Conservation (phyloP, 805 yeast genomes). For the Candida oleophila region DNA sequence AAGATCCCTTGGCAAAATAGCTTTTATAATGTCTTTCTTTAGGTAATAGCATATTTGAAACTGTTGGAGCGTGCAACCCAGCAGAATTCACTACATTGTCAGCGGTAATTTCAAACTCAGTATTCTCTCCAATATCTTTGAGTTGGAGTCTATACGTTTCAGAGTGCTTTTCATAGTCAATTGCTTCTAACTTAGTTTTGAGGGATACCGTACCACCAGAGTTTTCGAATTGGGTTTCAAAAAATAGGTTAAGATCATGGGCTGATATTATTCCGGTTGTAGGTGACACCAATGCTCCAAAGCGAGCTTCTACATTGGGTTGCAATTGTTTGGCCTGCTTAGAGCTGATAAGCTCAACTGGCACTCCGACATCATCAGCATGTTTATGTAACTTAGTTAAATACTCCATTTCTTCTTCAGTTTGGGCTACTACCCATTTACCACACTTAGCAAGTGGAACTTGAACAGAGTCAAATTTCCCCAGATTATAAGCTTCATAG, state of each 20-base stretch:
- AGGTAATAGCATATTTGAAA: conserved; percentile 72
- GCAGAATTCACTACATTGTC: conserved; percentile 73
- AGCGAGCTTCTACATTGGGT: conserved; percentile 64
- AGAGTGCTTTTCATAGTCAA: conserved; percentile 22
- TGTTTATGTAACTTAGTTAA: conserved; percentile 52
- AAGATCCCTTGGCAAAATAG: conserved; percentile 82
- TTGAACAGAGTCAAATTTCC: conserved; percentile 20
- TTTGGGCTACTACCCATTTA: conserved; percentile 86
- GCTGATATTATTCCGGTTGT: conserved; percentile 84
- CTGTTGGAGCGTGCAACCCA: conserved; percentile 71
- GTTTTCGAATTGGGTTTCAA: conserved; percentile 52
- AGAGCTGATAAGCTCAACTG: conserved; percentile 55
- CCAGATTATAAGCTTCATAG: conserved; percentile 48
- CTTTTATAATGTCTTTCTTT: conserved; percentile 53
- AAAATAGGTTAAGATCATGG: conserved; percentile 67
- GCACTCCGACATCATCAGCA: conserved; percentile 51
- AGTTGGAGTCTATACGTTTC: conserved; percentile 24
- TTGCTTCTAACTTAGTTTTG: conserved; percentile 54
- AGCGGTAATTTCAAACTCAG: conserved; percentile 42
- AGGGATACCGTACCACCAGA: conserved; percentile 64
- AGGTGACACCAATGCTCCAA: conserved; percentile 69
- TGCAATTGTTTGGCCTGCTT: conserved; percentile 47
- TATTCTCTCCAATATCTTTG: conserved; percentile 26
- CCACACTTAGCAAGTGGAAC: conserved; percentile 69
- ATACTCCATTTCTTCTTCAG: conserved; percentile 58